Base-by-base conservation (phyloP, 805 yeast genomes). In the Babjeviella inositovora region DNA sequence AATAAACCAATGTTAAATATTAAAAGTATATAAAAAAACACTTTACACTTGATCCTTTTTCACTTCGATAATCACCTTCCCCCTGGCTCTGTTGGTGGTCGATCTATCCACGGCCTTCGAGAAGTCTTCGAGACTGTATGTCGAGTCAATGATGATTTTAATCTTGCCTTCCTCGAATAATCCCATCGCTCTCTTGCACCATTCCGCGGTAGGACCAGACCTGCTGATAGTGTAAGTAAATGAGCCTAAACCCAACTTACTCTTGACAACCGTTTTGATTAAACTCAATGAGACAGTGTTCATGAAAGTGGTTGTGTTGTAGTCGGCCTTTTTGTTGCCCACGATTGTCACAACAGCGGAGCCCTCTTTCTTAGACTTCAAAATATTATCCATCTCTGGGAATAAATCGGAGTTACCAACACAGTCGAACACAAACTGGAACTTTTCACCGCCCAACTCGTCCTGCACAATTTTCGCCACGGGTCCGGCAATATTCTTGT, bases 51-150 rank as follows among this genome's bases (percentile, higher is more conserved):
- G n/a, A n/a, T n/a, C n/a, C n/a, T n/a, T n/a, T n/a, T n/a, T n/a
- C n/a, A n/a, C n/a, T n/a, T 40, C 35, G 15, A 68, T 26, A n/a
- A 81, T 62, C 22, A 75, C 51, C 42, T 80, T 81, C 17, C 93
- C 94, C 26, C 58, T 63, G 6, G 73, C 70, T 22, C 41, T 49
- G 27, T 65, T 60, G 16, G 54, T 41, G 6, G 40, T 41, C 14
- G 74, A 39, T 30, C 49, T 50, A 6, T 62, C 60, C 20, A 62
- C 40, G 2, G 82, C 90, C 6, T 50, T 39, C 22, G 56, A 31
- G 30, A 41, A 64, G 10, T 74, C 61, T 2, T 50, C 57, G 31
- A 72, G 57, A 9, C 53, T 39, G 29, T 49, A 57, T 16, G 58
- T 59, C 5, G 71, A 54, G 37, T 76, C 87, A 22, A 77, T 52